phyloP scores from a whole-genome alignment of 2,329 filamentous ascomycete genomes.

The Apiospora saccharicola region DNA sequence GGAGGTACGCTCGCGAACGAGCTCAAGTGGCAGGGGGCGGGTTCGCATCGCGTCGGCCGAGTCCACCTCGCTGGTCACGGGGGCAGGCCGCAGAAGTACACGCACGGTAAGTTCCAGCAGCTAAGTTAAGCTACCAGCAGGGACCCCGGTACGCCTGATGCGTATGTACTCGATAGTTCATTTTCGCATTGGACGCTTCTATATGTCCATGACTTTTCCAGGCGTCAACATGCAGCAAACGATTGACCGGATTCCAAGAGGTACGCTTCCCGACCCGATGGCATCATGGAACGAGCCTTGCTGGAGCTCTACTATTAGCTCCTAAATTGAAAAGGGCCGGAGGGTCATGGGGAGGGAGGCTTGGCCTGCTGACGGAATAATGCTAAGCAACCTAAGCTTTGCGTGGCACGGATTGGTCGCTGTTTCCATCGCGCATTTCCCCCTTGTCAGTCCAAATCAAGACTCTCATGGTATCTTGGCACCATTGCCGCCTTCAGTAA shows the following conservation, averaged over 20 bases:
- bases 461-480: neutral
- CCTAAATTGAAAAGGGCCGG: neutral
- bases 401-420: constrained; percentile 12
- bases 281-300: neutral
- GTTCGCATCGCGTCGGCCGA: neutral
- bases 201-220: neutral
- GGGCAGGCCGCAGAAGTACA: neutral
- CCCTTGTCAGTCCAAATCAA: constrained; percentile 13
- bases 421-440: constrained; percentile 12
- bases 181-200: neutral
- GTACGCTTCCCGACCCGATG: neutral
- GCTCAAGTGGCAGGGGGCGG: constrained; percentile 1
- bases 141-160: neutral
- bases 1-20: neutral
- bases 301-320: neutral
- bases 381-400: constrained; percentile 17
- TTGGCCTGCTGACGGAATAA: constrained; percentile 10
- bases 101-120: neutral
- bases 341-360: neutral
- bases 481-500: neutral
- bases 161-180: neutral
- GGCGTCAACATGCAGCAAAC: neutral
- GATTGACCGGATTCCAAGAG: neutral
- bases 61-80: neutral
- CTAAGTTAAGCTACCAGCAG: neutral